Evolutionary conservation across 306 rosid genomes (phyloP).

Genomic region (Glycine soja): DNA sequence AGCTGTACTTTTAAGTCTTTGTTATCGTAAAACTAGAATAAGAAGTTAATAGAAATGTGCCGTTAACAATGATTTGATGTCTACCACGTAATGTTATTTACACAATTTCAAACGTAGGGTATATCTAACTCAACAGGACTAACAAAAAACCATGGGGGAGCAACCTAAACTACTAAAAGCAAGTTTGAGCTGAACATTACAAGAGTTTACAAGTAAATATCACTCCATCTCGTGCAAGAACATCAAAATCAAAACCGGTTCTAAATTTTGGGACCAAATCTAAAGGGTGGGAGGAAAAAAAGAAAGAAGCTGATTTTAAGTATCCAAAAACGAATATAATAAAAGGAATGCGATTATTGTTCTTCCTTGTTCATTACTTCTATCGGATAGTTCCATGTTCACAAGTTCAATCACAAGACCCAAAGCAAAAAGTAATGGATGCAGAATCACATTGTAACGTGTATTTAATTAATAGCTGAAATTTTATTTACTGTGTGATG

Average conservation of each 20-base stretch:
- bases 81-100: not conserved
- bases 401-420: not conserved
- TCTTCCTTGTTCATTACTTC: not conserved
- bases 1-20: not conserved
- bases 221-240: not conserved
- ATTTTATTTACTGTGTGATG: not conserved
- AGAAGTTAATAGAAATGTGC: not conserved
- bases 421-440: not conserved
- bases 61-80: too few species aligned
- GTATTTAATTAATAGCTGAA: not conserved
- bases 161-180: not conserved
- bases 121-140: not conserved
- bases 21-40: not conserved
- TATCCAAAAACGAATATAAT: not conserved
- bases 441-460: not conserved
- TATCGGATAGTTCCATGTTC: not conserved
- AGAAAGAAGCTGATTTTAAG: not conserved
- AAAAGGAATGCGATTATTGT: not conserved
- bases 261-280: not conserved
- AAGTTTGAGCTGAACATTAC: not conserved
- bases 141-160: not conserved
- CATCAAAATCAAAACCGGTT: not conserved
- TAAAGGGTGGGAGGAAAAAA: not conserved
- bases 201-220: not conserved
- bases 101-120: not conserved